Evolutionary conservation across 1,284 basidiomycete species (phyloP).

Genomic region (Cryptococcus deneoformans): DNA sequence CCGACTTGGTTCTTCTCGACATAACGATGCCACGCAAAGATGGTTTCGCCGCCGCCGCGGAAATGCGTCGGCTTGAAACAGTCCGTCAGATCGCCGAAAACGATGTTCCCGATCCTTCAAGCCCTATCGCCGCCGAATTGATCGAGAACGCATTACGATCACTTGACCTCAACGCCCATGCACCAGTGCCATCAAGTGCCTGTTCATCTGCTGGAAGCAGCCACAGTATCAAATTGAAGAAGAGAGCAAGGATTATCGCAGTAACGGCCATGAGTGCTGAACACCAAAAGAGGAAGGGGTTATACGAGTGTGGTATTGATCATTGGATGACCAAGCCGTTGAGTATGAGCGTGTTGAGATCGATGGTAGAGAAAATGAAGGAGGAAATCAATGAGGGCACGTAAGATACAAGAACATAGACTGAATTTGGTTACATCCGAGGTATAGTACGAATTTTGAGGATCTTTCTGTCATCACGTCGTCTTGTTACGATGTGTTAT

Average conservation of each 20-base stretch:
- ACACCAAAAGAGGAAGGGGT: slow-evolving; percentile 35
- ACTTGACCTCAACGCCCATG: neutral
- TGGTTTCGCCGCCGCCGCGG: slow-evolving; percentile 40
- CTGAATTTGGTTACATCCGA: too few species aligned
- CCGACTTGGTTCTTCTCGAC: slow-evolving; percentile 40
- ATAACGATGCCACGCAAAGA: slow-evolving; percentile 50
- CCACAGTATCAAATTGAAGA: neutral
- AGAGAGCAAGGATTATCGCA: slow-evolving; percentile 42
- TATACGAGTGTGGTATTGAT: slow-evolving; percentile 45
- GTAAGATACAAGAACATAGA: too few species aligned
- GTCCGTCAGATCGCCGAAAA: neutral
- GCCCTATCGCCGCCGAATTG: too few species aligned
- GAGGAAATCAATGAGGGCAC: slow-evolving; percentile 6
- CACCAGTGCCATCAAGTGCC: neutral
- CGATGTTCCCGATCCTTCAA: too few species aligned
- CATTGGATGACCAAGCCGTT: slow-evolving; percentile 43
- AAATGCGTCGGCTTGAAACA: slow-evolving; percentile 38
- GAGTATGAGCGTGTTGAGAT: slow-evolving; percentile 17
- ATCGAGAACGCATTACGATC: neutral
- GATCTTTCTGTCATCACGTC: too few species aligned
- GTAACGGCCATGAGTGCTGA: slow-evolving; percentile 45
- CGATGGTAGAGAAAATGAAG: slow-evolving; percentile 15
- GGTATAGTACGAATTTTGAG: too few species aligned
- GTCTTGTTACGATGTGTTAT: too few species aligned
- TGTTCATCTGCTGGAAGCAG: neutral